Percentiles rank a stretch among this genome's conserved stretches.
Conservation (phyloP, 2,329 filamentous ascomycete species). For the Colletotrichum tabaci region DNA sequence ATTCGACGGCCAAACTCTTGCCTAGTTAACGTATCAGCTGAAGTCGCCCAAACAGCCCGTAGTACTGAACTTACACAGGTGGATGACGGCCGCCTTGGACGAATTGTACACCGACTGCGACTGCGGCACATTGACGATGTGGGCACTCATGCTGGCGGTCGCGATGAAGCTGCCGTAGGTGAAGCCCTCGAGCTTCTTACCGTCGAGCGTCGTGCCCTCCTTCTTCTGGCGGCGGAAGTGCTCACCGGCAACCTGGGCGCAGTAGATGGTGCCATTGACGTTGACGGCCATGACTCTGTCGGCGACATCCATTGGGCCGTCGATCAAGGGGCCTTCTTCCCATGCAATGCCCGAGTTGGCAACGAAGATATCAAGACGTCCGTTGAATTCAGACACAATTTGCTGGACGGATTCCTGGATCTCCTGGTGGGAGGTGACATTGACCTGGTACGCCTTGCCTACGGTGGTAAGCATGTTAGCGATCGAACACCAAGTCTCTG, state of each 20-base stretch:
- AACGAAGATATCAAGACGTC: slow-evolving; percentile 83
- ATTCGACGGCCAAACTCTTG: slow-evolving; percentile 82
- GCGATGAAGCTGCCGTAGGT: slow-evolving; percentile 80
- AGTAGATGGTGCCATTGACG: slow-evolving; percentile 84
- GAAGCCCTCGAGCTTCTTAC: slow-evolving; percentile 73
- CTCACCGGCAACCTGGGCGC: slow-evolving; percentile 77
- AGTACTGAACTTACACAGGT: slow-evolving; percentile 66
- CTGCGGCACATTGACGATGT: slow-evolving; percentile 84
- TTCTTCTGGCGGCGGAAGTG: slow-evolving; percentile 80
- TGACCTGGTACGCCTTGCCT: slow-evolving; percentile 75
- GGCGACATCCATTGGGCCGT: slow-evolving; percentile 76
- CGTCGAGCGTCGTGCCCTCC: slow-evolving; percentile 74
- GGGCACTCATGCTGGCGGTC: slow-evolving; percentile 84
- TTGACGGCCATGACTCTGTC: slow-evolving; percentile 79
- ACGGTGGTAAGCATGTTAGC: slow-evolving; percentile 17
- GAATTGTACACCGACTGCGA: slow-evolving; percentile 82
- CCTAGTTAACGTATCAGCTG: slow-evolving; percentile 56
- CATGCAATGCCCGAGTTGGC: slow-evolving; percentile 85
- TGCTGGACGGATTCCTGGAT: slow-evolving; percentile 66
- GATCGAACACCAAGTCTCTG: not conserved
- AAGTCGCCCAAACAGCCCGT: too few relatives aligned
- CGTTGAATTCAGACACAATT: slow-evolving; percentile 77
- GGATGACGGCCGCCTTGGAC: slow-evolving; percentile 76
- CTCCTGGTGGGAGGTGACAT: slow-evolving; percentile 68
- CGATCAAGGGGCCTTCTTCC: slow-evolving; percentile 77